Evolutionary conservation across 169 alveolate species (phyloP), one percentile per base, ranked within the genome.

Genomic region (Pseudocohnilembus persalinus): DNA sequence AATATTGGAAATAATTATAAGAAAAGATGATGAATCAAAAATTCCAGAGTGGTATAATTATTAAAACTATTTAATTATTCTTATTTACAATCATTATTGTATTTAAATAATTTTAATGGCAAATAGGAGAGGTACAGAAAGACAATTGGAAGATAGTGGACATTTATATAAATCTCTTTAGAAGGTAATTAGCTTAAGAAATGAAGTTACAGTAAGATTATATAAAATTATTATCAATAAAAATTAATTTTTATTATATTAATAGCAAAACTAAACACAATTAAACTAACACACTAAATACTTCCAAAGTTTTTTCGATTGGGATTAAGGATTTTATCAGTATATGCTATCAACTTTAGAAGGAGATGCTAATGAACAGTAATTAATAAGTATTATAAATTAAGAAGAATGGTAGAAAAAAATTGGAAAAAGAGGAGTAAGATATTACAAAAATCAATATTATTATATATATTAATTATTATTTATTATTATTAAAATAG

Each of bases 121-220:
- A 63, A 94, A 93, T 83, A 89, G 94, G 94, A 89, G 94, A 81
- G 83, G 83, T 84, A 83, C 92, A n/a, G 88, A 86, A 74, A 64
- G 74, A 29, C 31, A 49, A 29, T 29, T 79, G 29, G 84, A 79
- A n/a, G 84, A 79, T 31, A 35, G 30, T 20, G 73, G 74, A 74
- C n/a, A 78, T 26, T 63, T 73, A 26, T 76, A 85, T 64, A 30
- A 31, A 34, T 11, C 73, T 15, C 73, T 34, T 26, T 34, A 79
- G 1, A 85, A 79, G 25, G 90, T n/a, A n/a, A n/a, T n/a, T n/a
- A 4, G 68, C 68, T 11, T 49, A 11, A 11, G 68, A 49, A 49
- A 49, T 49, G 20, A 49, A 49, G 68, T 49, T 4, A 49, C 4
- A 20, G 4, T 49, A 11, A 49, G 68, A 49, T 49, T 11, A 49